Evolutionary conservation across 129 eudicot genomes (phyloP), one percentile per base, ranked within the genome.

Genomic region (Saposhnikovia divaricata): DNA sequence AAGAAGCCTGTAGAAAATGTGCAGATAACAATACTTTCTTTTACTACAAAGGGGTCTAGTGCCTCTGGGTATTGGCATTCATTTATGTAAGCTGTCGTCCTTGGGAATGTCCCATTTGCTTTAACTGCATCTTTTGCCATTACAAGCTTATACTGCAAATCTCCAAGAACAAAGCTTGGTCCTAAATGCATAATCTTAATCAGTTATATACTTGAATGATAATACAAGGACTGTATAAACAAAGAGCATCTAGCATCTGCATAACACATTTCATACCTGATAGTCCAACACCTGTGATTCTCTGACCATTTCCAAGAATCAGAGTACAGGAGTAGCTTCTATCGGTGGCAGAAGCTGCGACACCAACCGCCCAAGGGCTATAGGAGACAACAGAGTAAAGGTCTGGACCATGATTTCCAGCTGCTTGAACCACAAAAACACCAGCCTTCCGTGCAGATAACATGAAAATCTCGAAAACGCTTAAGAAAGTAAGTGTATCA

Each of bases 41-140:
- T 82, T 50, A 89, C 98, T 5, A 84, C 76, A 48, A 75, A 46
- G 2, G 91, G 93, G 59, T 89, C 97, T 63, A 96, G 74, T 76
- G 96, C 98, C 83, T 92, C 97, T 14, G 99, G 95, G 76, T 84
- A 82, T 27, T 96, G 99, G 73, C 98, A 96, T 51, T 89, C 99
- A 14, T 96, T 98, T 27, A 81, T 53, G 65, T 81, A 89, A 15
- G 87, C 86, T 21, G 90, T 84, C n/a, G 90, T 92, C 85, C 48
- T 88, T 0, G 98, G 97, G 71, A 89, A 90, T 74, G 84, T 31
- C 4, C 92, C 93, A 70, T 90, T 77, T 48, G 63, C 74, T 81
- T 79, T 83, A n/a, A 92, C 69, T 31, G 98, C 97, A 88, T 96
- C 98, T 72, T 85, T 90, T 8, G 97, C 95, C 77, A 89, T 78